A percentile compares a stretch with the other conserved stretches of the same genome.
Evolutionary conservation across 352 stramenopile species (phyloP).

Genomic region (Poterioochromonas sp.): DNA sequence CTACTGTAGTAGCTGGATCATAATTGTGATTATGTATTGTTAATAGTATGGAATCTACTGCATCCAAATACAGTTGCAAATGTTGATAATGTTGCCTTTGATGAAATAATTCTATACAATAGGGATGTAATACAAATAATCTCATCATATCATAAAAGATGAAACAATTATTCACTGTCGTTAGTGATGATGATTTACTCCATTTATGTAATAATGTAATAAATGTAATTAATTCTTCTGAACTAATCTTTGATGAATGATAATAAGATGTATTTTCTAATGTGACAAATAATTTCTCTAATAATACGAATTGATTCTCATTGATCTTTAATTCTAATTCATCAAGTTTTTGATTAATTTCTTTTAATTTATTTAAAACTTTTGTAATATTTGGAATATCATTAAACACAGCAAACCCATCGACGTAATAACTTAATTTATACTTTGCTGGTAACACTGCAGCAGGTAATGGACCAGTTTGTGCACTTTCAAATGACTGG

Average conservation of each 20-base stretch:
- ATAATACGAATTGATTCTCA: too few species aligned
- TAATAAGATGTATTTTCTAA: slow-evolving; percentile 4
- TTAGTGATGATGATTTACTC: too few species aligned
- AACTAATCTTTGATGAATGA: neutral
- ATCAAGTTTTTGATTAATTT: neutral
- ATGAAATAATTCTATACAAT: too few species aligned
- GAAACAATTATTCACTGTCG: slow-evolving; percentile 1
- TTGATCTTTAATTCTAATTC: neutral
- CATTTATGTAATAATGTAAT: neutral
- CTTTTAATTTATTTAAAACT: neutral
- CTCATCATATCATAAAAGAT: neutral
- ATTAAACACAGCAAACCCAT: neutral
- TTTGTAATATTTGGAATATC: slow-evolving; percentile 11
- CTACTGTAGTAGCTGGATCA: neutral
- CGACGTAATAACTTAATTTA: neutral
- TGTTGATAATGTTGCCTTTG: slow-evolving; percentile 28
- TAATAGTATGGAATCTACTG: slow-evolving; percentile 46
- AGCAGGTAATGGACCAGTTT: neutral
- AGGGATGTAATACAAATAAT: neutral
- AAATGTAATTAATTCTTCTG: neutral
- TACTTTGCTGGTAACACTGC: neutral
- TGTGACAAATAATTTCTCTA: neutral
- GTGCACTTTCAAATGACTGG: neutral
- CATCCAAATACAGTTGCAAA: slow-evolving; percentile 45
- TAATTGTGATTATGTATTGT: slow-evolving; percentile 39